phyloP scores from a whole-genome alignment of 805 yeast species.

The Pichia manshurica region DNA sequence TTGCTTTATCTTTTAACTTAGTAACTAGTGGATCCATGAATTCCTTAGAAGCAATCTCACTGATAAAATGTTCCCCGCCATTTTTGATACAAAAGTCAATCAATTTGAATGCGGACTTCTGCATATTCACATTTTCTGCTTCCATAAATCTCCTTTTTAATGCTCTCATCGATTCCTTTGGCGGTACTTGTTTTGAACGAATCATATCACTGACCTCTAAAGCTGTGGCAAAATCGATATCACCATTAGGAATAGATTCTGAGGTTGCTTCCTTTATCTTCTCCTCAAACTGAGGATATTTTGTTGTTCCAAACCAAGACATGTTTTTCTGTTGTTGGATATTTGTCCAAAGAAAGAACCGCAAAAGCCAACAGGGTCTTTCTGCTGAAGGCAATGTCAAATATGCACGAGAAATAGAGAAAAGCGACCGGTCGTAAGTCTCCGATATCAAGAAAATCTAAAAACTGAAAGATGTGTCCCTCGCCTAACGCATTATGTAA shows the following conservation, averaged over 20 bases:
- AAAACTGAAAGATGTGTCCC: too few species aligned
- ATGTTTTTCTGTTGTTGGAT: too few species aligned
- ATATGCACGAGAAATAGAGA: background rate
- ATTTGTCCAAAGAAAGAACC: too few species aligned
- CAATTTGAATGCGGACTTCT: constrained; percentile 67
- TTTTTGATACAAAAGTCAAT: constrained; percentile 87
- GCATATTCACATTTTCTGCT: constrained; percentile 68
- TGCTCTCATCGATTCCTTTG: constrained; percentile 81
- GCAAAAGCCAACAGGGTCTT: too few species aligned
- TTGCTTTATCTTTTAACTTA: constrained; percentile 27
- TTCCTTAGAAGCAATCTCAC: constrained; percentile 75
- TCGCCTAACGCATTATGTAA: too few species aligned
- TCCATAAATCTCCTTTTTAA: constrained; percentile 65
- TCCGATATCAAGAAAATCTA: too few species aligned
- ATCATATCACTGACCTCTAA: constrained; percentile 85
- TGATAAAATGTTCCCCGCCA: constrained; percentile 81
- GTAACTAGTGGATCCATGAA: constrained; percentile 75
- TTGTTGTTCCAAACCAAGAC: constrained; percentile 46
- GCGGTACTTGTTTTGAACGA: constrained; percentile 69
- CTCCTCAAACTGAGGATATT: constrained; percentile 44
- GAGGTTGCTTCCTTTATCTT: constrained; percentile 75
- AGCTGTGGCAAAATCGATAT: constrained; percentile 63
- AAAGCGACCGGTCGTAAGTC: background rate
- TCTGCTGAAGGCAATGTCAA: background rate
- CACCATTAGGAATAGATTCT: constrained; percentile 89